Evolutionary conservation across 495 filamentous ascomycete species (phyloP).

Genomic region (Neurospora sp.): DNA sequence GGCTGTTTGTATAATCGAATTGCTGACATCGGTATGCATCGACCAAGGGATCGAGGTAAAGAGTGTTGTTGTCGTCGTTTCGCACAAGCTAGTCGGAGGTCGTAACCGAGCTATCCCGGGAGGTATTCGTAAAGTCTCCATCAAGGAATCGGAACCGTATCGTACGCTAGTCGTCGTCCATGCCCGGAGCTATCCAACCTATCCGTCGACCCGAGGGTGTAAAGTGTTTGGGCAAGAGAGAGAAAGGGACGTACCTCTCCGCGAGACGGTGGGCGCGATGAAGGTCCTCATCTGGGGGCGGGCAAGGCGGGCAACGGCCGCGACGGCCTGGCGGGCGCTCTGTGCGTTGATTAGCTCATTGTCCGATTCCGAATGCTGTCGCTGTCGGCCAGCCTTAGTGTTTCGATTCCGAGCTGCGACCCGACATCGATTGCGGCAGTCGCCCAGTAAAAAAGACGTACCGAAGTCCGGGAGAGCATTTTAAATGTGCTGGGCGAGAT

Average conservation of each 20-base stretch:
- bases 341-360: constrained; percentile 8
- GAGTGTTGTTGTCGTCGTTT: neutral
- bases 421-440: neutral
- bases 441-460: constrained; percentile 27
- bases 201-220: neutral
- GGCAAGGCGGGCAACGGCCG: constrained; percentile 53
- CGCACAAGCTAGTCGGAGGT: neutral
- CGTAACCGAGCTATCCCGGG: neutral
- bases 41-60: neutral
- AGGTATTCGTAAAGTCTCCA: neutral
- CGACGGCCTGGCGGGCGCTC: constrained; percentile 69
- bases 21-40: neutral
- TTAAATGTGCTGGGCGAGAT: constrained; percentile 19
- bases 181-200: neutral
- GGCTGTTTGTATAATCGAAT: neutral
- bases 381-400: neutral
- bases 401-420: neutral
- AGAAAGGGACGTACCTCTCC: constrained; percentile 52
- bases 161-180: neutral
- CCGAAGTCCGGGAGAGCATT: constrained; percentile 63
- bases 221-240: neutral
- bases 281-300: constrained; percentile 74
- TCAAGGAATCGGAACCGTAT: neutral
- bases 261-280: constrained; percentile 61
- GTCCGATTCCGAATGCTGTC: neutral